Conservation (phyloP, 352 stramenopile genomes). For the Poterioochromonas sp. region DNA sequence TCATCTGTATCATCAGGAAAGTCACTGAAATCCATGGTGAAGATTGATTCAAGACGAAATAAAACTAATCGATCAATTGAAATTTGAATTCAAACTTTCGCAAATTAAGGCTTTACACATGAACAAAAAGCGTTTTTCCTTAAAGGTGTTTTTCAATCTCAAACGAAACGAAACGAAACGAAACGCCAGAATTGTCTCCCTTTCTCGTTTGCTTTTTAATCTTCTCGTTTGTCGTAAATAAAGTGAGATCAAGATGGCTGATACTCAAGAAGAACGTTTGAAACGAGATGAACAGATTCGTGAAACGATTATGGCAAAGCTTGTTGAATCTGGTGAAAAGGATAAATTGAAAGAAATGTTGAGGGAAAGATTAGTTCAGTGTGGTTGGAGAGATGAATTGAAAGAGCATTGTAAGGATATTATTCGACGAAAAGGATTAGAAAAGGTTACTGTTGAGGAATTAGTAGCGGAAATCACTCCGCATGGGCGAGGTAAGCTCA, state of each 20-base stretch:
- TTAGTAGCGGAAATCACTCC: slow-evolving; percentile 80
- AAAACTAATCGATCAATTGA: too few relatives aligned
- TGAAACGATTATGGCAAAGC: slow-evolving; percentile 66
- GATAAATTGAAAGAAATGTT: slow-evolving; percentile 73
- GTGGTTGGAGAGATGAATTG: slow-evolving; percentile 80
- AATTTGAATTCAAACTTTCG: too few relatives aligned
- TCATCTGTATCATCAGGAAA: too few relatives aligned
- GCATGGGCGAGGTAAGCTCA: slow-evolving; percentile 50
- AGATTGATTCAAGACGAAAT: too few relatives aligned
- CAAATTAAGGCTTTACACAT: too few relatives aligned
- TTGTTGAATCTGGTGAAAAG: slow-evolving; percentile 75
- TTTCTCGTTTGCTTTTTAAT: too few relatives aligned
- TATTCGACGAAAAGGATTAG: slow-evolving; percentile 79
- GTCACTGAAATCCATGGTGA: too few relatives aligned
- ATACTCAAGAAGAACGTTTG: slow-evolving; percentile 50
- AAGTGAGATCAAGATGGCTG: slow-evolving; percentile 39
- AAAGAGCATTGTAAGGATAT: slow-evolving; percentile 67
- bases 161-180: too few relatives aligned
- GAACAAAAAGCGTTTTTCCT: too few relatives aligned
- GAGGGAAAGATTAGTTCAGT: slow-evolving; percentile 69
- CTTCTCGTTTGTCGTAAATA: too few relatives aligned
- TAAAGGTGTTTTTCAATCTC: too few relatives aligned
- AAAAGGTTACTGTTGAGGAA: slow-evolving; percentile 86
- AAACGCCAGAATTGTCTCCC: too few relatives aligned
- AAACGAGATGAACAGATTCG: slow-evolving; percentile 62